Evolutionary conservation across 2,329 filamentous ascomycete genomes (phyloP).

Genomic region (Acrocalymma vagum): DNA sequence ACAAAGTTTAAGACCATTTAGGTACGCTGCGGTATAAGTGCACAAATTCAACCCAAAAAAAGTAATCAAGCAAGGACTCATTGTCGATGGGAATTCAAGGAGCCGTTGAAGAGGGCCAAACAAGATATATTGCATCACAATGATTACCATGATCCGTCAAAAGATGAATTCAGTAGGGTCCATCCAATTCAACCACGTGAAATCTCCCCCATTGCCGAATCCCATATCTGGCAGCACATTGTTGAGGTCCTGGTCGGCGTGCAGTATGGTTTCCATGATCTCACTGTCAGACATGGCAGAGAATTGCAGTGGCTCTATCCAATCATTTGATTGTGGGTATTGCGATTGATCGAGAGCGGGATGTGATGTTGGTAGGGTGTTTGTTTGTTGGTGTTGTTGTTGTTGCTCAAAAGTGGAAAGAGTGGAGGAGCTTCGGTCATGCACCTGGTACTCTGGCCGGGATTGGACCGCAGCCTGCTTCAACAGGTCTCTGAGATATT

Average conservation of each 20-base stretch:
- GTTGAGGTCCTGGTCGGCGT: slow-evolving; percentile 68
- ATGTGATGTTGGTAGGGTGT: slow-evolving; percentile 11
- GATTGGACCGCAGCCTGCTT: slow-evolving; percentile 33
- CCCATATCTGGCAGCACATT: slow-evolving; percentile 64
- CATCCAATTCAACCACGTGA: slow-evolving; percentile 45
- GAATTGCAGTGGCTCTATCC: slow-evolving; percentile 60
- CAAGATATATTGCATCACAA: neutral
- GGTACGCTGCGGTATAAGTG: no score
- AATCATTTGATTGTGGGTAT: slow-evolving; percentile 24
- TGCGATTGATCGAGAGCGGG: slow-evolving; percentile 10
- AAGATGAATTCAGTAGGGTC: slow-evolving; percentile 43
- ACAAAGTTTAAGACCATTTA: no score
- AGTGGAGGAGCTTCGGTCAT: slow-evolving; percentile 9
- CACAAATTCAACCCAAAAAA: no score
- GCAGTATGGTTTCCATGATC: slow-evolving; percentile 71
- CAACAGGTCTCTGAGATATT: slow-evolving; percentile 59
- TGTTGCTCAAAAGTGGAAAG: slow-evolving; percentile 9
- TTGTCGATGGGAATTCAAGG: no score
- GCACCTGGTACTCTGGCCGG: slow-evolving; percentile 5
- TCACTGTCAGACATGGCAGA: slow-evolving; percentile 76
- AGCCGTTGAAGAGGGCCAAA: neutral
- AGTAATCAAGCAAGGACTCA: no score
- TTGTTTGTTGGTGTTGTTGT: slow-evolving; percentile 15
- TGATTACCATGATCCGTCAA: no score
- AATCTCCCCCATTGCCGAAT: slow-evolving; percentile 60